Evolutionary conservation across 2,329 filamentous ascomycete genomes (phyloP).

Genomic region (Aspergillus brasiliensis): DNA sequence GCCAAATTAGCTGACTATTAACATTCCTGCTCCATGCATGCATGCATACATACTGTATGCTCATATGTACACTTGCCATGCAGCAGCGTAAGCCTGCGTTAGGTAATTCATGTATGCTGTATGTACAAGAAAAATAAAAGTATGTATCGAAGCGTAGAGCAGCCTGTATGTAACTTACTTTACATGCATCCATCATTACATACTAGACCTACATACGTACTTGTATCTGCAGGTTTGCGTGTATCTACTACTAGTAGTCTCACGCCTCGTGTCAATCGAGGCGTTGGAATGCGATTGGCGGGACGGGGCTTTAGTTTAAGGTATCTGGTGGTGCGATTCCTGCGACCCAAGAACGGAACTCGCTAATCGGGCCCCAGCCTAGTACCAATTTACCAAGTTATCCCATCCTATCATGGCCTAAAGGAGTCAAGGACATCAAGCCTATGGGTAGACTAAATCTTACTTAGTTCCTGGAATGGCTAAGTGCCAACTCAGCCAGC

Average conservation of each 20-base stretch:
- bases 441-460: not conserved
- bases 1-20: not conserved
- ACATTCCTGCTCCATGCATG: not conserved
- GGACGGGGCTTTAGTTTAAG: not conserved
- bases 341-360: not conserved
- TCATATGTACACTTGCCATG: not conserved
- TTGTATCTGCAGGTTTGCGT: not conserved
- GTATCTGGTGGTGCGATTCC: not conserved
- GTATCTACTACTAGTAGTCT: not conserved
- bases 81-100: not conserved
- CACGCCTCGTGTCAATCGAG: conserved; percentile 2
- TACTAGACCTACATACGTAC: not conserved
- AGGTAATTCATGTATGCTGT: not conserved
- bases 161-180: not conserved
- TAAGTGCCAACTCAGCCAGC: not conserved
- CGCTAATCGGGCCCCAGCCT: not conserved
- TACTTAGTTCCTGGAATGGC: not conserved
- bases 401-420: not conserved
- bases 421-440: not conserved
- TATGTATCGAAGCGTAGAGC: not conserved
- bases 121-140: not conserved
- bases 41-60: not conserved
- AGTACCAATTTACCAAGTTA: not conserved
- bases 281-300: not conserved
- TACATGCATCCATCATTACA: not conserved